Percentiles rank a stretch among this genome's conserved stretches.
These are phyloP conservation scores for Solanum habrochaites DNA, from an alignment of 257 asterid species.

Conservation along the genomic window DNA sequence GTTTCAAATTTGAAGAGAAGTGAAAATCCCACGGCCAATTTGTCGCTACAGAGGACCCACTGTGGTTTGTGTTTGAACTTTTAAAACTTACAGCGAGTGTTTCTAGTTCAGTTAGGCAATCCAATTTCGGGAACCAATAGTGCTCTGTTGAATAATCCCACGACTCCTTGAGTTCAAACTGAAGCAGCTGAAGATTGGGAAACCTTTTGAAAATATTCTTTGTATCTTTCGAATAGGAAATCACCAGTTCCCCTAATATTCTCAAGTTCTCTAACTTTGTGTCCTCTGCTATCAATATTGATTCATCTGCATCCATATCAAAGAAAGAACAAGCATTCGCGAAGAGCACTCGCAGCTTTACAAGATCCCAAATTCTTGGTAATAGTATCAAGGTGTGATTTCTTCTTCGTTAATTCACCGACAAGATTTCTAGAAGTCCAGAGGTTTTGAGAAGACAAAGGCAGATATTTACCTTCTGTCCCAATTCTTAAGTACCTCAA, in stretches of 20 bases:
- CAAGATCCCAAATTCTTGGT: neutral
- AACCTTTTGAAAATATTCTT: neutral
- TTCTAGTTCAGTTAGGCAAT: neutral
- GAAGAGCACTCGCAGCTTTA: neutral
- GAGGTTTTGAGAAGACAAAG: neutral
- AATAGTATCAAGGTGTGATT: neutral
- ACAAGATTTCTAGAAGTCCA: neutral
- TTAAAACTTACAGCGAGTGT: fast-evolving
- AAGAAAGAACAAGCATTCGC: neutral
- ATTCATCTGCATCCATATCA: neutral
- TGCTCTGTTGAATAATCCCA: neutral
- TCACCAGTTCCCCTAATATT: neutral
- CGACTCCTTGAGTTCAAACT: neutral
- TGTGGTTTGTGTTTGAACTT: neutral
- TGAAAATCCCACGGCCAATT: neutral
- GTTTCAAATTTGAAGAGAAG: neutral
- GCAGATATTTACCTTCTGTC: neutral
- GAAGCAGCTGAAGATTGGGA: neutral
- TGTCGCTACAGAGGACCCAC: neutral
- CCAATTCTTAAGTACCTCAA: neutral
- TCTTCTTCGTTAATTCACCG: neutral
- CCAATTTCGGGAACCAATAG: neutral
- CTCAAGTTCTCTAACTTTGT: neutral
- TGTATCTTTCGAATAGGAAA: neutral
- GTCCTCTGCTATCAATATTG: too few relatives aligned